Evolutionary conservation across 2,329 filamentous ascomycete species (phyloP).

Genomic region (Fusarium keratoplasticum): DNA sequence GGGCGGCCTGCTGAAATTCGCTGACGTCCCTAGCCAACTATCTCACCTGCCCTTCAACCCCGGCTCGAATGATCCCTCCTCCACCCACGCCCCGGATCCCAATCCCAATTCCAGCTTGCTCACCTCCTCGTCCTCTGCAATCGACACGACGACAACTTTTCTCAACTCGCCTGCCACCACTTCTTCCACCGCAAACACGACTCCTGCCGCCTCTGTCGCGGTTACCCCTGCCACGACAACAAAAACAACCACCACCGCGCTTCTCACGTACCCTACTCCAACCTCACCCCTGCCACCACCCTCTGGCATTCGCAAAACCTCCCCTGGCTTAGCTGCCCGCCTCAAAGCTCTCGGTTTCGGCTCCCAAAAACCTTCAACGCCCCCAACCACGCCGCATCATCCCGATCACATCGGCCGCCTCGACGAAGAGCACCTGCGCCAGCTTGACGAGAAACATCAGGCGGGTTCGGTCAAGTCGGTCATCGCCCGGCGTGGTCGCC

Average conservation of each 20-base stretch:
- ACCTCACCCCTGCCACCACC: slow-evolving; percentile 42
- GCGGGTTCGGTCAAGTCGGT: slow-evolving; percentile 62
- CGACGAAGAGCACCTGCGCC: slow-evolving; percentile 75
- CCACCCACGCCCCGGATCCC: slow-evolving; percentile 38
- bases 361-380: slow-evolving; percentile 52
- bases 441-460: slow-evolving; percentile 75
- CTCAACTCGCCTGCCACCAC: slow-evolving; percentile 28
- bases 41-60: slow-evolving; percentile 45
- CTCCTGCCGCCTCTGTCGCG: slow-evolving; percentile 35
- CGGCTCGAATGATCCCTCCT: slow-evolving; percentile 43
- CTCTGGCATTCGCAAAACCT: slow-evolving; percentile 65
- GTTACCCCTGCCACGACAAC: slow-evolving; percentile 36
- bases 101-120: slow-evolving; percentile 43
- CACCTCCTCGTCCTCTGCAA: slow-evolving; percentile 34
- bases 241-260: slow-evolving; percentile 39
- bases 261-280: slow-evolving; percentile 34
- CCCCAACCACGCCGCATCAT: slow-evolving; percentile 41
- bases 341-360: slow-evolving; percentile 74
- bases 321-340: slow-evolving; percentile 72
- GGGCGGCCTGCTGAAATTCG: slow-evolving; percentile 44
- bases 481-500: slow-evolving; percentile 74
- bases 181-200: slow-evolving; percentile 21
- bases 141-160: slow-evolving; percentile 38
- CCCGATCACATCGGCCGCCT: slow-evolving; percentile 72
- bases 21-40: slow-evolving; percentile 44